A percentile compares a stretch with the other conserved stretches of the same genome.
phyloP scores from a whole-genome alignment of 176 grass and related monocot species.

The Miscanthus lutarioriparius region DNA sequence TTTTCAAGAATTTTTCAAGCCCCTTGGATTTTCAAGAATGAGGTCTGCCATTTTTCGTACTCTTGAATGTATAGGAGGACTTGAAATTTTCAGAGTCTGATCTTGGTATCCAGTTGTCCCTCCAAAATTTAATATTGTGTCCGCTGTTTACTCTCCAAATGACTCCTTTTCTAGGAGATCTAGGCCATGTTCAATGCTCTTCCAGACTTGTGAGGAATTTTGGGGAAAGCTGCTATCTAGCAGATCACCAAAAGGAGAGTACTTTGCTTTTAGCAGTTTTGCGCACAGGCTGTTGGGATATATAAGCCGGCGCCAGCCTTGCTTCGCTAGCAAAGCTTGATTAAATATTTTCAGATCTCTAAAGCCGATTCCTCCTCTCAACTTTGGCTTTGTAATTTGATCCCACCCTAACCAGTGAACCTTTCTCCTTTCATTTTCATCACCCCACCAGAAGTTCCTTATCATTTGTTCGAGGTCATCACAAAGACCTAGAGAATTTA shows the following conservation, averaged over 20 bases:
- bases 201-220: no score
- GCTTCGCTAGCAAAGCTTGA: background rate
- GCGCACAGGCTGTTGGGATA: background rate
- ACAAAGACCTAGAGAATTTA: background rate
- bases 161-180: no score
- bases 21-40: no score
- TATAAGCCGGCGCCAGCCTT: background rate
- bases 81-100: no score
- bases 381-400: background rate
- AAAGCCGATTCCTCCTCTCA: background rate
- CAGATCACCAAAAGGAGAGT: background rate
- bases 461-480: background rate
- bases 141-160: no score
- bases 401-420: background rate
- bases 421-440: background rate
- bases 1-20: no score
- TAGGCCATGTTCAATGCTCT: no score
- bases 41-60: no score
- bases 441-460: background rate
- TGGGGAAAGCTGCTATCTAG: background rate
- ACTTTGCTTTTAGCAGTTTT: background rate
- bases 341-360: background rate
- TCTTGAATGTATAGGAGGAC: no score
- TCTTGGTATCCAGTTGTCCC: no score
- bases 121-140: no score